Evolutionary conservation across 1,284 basidiomycete genomes (phyloP), one percentile per base, ranked within the genome.

Genomic region (Irpex lacteus): DNA sequence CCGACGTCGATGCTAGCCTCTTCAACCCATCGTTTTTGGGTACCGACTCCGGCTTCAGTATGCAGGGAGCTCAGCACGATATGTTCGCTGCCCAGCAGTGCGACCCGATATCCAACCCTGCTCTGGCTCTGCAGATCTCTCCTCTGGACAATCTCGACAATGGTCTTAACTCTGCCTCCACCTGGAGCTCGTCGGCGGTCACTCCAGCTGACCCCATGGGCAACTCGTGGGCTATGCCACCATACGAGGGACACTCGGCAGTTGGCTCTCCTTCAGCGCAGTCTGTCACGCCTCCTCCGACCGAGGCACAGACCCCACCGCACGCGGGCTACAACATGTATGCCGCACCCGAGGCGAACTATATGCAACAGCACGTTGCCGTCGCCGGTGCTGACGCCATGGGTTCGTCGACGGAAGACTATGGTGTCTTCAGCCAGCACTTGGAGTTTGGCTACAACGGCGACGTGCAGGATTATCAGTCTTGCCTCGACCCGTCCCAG

Each of bases 11-110:
- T 66, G 77, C 79, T 1, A 77, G 77, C 56, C 73, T 87, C 59
- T 86, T 86, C 73, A 77, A 86, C 34, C 74, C 77, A 1, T 71
- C 75, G 2, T 86, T 82, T 73, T 72, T 82, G 59, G 74, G 77
- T 64, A 72, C 73, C 19, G 72, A 72, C 54, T 70, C 72, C 54
- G 69, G 70, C 5, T 75, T 56, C 26, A 26, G 54, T 60, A 73
- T 75, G 8, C 54, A 58, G 26, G 7, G 26, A 5, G 5, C 26
- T 49, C 40, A 62, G 34, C 34, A 32, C 21, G 21, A 6, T 7
- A 37, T 44, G n/a, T 34, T 59, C 4, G 47, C 5, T 19, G 50
- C 11, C 49, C 37, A 37, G 50, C 54, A 58, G 38, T 5, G 11
- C 52, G 19, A 54, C 55, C 76, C 60, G 59, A 70, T 21, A 73